Evolutionary conservation across 768 basidiomycete species (phyloP).

Genomic region (Mycena kentingensis): DNA sequence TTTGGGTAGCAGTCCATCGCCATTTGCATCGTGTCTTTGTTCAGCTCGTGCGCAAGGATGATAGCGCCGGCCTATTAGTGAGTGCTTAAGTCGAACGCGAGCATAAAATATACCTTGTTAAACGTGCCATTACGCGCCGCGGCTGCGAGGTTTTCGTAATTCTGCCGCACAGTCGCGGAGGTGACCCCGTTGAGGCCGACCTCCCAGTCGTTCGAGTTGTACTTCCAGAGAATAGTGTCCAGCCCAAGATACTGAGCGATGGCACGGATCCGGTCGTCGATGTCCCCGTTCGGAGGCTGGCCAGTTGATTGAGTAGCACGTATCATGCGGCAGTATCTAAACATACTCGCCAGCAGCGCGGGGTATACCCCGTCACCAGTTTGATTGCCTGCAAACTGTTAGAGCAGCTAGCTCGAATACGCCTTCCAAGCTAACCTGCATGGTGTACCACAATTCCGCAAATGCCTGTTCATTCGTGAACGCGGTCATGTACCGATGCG

Average conservation of each 20-base stretch:
- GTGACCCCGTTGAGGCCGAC: conserved; percentile 26
- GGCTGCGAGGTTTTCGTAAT: neutral
- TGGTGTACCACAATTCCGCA: conserved; percentile 76
- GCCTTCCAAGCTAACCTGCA: too few relatives aligned
- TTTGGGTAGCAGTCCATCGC: conserved; percentile 50
- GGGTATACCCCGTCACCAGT: conserved; percentile 56
- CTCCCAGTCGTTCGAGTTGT: conserved; percentile 73
- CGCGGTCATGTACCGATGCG: conserved; percentile 60
- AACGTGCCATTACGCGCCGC: neutral
- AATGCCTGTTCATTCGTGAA: conserved; percentile 67
- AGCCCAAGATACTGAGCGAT: conserved; percentile 4
- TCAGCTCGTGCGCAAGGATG: conserved; percentile 50
- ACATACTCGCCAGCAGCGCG: conserved; percentile 61
- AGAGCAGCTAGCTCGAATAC: too few relatives aligned
- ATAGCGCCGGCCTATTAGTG: neutral
- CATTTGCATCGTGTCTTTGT: conserved; percentile 59
- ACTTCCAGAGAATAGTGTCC: conserved; percentile 70
- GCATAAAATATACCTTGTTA: neutral
- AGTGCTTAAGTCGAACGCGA: neutral
- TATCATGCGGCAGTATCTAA: too few relatives aligned
- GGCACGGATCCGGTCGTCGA: conserved; percentile 12
- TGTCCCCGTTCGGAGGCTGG: conserved; percentile 6
- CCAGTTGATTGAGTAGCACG: too few relatives aligned
- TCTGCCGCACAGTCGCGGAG: neutral
- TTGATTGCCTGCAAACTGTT: too few relatives aligned